phyloP scores from a whole-genome alignment of 2,329 filamentous ascomycete species.

The Sclerotinia trifoliorum region DNA sequence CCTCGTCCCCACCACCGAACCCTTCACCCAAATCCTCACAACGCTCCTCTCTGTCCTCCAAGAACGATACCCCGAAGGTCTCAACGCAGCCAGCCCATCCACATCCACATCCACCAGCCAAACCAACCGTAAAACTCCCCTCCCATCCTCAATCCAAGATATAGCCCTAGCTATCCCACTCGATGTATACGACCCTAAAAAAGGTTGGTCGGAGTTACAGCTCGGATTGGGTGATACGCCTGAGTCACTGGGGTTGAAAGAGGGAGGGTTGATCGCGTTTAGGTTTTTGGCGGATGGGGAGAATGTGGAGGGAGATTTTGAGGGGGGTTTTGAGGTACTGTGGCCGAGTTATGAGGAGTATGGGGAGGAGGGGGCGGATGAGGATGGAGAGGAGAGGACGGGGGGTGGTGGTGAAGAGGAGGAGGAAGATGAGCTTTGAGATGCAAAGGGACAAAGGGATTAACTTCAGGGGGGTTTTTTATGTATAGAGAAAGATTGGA shows the following conservation, averaged over 20 bases:
- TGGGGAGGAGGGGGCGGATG: too few relatives aligned
- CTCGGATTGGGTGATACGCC: constrained; percentile 40
- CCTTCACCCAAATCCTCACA: constrained; percentile 56
- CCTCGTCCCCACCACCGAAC: constrained; percentile 57
- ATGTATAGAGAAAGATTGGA: constrained; percentile 38
- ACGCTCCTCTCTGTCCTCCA: constrained; percentile 58
- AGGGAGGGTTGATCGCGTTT: constrained; percentile 45
- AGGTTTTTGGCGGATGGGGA: constrained; percentile 33
- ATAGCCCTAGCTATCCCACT: constrained; percentile 49
- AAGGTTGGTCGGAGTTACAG: constrained; percentile 49
- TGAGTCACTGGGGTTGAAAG: constrained; percentile 42
- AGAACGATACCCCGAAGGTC: constrained; percentile 56
- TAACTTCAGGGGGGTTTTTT: neutral
- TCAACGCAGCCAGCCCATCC: constrained; percentile 40
- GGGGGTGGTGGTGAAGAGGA: neutral
- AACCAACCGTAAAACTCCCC: constrained; percentile 31
- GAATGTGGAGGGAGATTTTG: constrained; percentile 34
- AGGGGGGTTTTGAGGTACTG: constrained; percentile 32
- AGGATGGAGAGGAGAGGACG: neutral
- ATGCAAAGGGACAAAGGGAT: constrained; percentile 37
- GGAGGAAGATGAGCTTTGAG: neutral
- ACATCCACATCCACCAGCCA: constrained; percentile 25
- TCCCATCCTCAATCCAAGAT: constrained; percentile 41
- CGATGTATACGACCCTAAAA: constrained; percentile 48
- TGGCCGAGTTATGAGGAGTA: constrained; percentile 23